Conservation (phyloP, 805 yeast genomes). For the Myxozyma neotropica region DNA sequence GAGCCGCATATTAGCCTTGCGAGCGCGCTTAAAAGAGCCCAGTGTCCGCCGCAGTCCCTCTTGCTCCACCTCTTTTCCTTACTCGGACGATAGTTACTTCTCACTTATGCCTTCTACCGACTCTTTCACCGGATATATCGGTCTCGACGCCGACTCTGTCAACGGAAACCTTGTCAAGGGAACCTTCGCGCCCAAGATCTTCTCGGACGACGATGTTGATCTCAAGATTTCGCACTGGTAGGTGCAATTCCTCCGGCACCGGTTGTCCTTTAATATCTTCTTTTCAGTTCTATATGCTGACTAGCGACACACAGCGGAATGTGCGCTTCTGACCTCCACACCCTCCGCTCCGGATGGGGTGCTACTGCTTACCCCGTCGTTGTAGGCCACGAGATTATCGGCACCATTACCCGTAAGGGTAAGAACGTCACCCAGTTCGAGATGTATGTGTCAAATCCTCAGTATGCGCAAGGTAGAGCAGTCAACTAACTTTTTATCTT, state of each 20-base stretch:
- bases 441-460: constrained; percentile 37
- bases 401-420: constrained; percentile 51
- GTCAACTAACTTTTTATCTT: not conserved
- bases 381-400: constrained; percentile 55
- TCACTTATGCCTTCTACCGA: constrained; percentile 30
- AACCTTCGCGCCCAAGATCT: constrained; percentile 30
- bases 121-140: constrained; percentile 32
- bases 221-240: constrained; percentile 33
- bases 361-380: constrained; percentile 43
- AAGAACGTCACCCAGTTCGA: constrained; percentile 52
- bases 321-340: constrained; percentile 65
- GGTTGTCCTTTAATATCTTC: too few relatives aligned
- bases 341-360: constrained; percentile 58
- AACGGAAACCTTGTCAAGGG: constrained; percentile 33
- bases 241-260: not conserved
- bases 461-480: not conserved
- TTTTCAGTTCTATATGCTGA: too few relatives aligned
- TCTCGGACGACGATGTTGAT: constrained; percentile 34
- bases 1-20: not conserved
- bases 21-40: not conserved
- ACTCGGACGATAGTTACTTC: not conserved
- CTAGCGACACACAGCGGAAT: constrained; percentile 47
- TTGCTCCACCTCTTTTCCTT: too few relatives aligned
- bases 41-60: too few relatives aligned
- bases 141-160: constrained; percentile 32